Conservation (phyloP, 192 early-diverging fungal genomes). For the Linderina pennispora region DNA sequence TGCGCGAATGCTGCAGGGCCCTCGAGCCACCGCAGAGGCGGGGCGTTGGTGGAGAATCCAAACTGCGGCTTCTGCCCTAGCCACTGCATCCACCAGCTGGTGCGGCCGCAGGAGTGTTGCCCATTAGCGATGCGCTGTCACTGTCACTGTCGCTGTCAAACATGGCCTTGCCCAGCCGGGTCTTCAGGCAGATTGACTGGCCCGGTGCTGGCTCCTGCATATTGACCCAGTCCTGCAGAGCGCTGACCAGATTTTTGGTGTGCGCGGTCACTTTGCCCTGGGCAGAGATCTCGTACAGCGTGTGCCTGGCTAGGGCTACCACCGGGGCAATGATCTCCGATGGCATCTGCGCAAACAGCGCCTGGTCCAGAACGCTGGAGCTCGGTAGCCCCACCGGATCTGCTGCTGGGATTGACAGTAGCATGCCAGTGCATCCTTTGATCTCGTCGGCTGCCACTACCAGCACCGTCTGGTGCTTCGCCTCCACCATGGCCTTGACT, state of each 20-base stretch:
- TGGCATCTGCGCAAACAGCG: constrained; percentile 1
- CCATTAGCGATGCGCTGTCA: constrained; percentile 1
- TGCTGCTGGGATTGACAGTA: too few relatives aligned
- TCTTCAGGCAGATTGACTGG: not conserved
- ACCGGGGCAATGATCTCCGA: constrained; percentile 1
- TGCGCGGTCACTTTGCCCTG: not conserved
- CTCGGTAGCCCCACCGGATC: constrained; percentile 18
- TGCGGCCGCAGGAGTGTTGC: too few relatives aligned
- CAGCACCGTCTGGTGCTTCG: constrained; percentile 7
- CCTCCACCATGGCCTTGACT: constrained; percentile 22
- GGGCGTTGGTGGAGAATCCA: constrained; percentile 21
- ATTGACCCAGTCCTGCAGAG: constrained; percentile 14
- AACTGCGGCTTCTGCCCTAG: constrained; percentile 24
- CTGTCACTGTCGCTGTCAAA: constrained; percentile 18
- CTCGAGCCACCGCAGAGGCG: constrained; percentile 31
- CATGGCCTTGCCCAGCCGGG: constrained; percentile 27
- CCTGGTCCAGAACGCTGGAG: constrained; percentile 5
- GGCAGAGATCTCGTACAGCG: constrained; percentile 5
- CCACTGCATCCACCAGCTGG: constrained; percentile 13
- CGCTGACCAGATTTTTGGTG: not conserved
- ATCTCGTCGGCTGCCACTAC: constrained; percentile 6
- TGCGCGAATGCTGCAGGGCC: constrained; percentile 20
- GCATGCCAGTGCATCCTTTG: constrained; percentile 2
- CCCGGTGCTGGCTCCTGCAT: not conserved
- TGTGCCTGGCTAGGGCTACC: constrained; percentile 2